phyloP scores from a whole-genome alignment of 257 asterid species.

The Solanum etuberosum region DNA sequence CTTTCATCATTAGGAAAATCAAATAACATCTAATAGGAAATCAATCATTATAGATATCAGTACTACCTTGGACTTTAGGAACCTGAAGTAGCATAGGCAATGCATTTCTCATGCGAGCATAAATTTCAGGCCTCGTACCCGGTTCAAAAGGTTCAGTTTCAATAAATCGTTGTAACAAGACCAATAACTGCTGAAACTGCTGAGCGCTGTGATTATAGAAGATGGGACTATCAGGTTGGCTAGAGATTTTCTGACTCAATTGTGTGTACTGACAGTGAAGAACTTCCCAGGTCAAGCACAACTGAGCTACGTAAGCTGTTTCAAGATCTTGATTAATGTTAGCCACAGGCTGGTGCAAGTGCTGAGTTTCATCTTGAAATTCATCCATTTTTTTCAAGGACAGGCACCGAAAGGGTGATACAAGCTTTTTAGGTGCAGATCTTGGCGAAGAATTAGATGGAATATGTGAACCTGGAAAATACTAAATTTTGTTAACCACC shows the following conservation, averaged over 20 bases:
- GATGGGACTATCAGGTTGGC: slow-evolving; percentile 40
- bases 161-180: slow-evolving; percentile 75
- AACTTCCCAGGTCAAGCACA: slow-evolving; percentile 97
- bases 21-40: not conserved
- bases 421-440: slow-evolving; percentile 61
- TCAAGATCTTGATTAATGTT: slow-evolving; percentile 69
- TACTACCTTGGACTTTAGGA: slow-evolving; percentile 78
- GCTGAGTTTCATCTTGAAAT: slow-evolving; percentile 65
- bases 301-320: slow-evolving; percentile 75
- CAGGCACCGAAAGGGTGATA: slow-evolving; percentile 78
- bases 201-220: slow-evolving; percentile 83
- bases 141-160: slow-evolving; percentile 94
- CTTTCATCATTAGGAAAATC: not conserved
- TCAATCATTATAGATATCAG: not conserved
- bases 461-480: slow-evolving; percentile 42
- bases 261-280: slow-evolving; percentile 88
- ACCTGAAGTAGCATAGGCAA: slow-evolving; percentile 82
- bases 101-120: slow-evolving; percentile 57
- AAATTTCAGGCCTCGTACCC: slow-evolving; percentile 72
- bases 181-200: slow-evolving; percentile 86
- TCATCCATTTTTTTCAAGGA: slow-evolving; percentile 60
- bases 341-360: slow-evolving; percentile 48
- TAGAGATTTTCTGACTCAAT: slow-evolving; percentile 58
- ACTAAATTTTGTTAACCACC: not conserved
- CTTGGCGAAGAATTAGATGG: slow-evolving; percentile 56